Evolutionary conservation across 352 stramenopile species (phyloP), one percentile per base, ranked within the genome.

Genomic region (Pythium utonaiense): DNA sequence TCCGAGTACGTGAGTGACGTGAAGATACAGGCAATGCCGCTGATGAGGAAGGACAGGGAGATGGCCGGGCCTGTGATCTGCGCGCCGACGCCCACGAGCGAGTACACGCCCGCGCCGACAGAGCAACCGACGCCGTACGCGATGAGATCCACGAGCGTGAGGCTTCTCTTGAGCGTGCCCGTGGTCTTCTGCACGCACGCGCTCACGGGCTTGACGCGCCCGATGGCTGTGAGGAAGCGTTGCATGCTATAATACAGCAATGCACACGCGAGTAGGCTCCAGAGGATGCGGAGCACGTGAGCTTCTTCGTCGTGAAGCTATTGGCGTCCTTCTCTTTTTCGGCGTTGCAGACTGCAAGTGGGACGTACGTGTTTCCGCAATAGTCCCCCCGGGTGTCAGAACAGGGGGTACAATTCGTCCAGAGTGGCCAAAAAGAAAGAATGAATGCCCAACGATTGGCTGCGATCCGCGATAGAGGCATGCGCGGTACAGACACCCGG

Each of bases 31-130:
- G 87, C 83, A 27, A 96, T 57, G 40, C 77, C 91, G 53, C 83
- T 95, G 52, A 96, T 64, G 21, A 97, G 67, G 60, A 97, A 98
- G 36, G 88, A 97, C 24, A 98, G 61, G n/a, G 83, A 93, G 60
- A 97, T 91, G 12, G 77, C 79, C 2, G 91, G 88, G 0, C 93
- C 93, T 1, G 93, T 89, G 66, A 94, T 81, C 53, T 91, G 73
- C 19, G 84, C 88, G 8, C 83, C 88, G 22, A 93, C 82, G 41
- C 86, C 88, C n/a, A 96, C 86, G 33, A 96, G 78, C 27, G 89
- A 96, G 69, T 96, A 98, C 19, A 97, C 89, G n/a, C 91, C 91
- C n/a, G 91, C 91, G 34, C 91, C 88, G 9, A 96, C 84, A 8
- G 85, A 95, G 72, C 84, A 97, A 30, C 90, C 91, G 27, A 98